Base-by-base conservation (phyloP, 306 rosid species). In the Elaeagnus macrophylla region DNA sequence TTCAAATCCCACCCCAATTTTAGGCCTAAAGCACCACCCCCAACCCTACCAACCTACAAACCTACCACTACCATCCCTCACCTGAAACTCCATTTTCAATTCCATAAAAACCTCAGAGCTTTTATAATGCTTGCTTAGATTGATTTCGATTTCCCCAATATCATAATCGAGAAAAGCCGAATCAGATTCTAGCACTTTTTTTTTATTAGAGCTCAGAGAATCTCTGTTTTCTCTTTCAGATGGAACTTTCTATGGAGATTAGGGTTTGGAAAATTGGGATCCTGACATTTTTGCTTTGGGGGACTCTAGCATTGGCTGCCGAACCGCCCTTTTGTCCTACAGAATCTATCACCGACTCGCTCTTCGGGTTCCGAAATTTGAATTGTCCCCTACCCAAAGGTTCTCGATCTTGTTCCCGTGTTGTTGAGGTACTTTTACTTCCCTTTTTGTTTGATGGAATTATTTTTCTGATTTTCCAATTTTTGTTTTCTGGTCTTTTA, bases 361-460 rank as follows among this genome's bases (percentile, higher is more conserved):
- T 86, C 66, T 67, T 76, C 14, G 75, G 77, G 61, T 77, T 79
- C 69, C 67, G 70, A 5, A 72, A 79, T 62, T 67, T 37, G 35
- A 61, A 56, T 60, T 86, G 88, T 49, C 71, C 80, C 3, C 39
- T 60, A 0, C 32, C 71, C 42, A 77, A 49, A 42, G 74, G 62
- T 55, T 39, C 49, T 74, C 62, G 70, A 64, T 81, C 75, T 68
- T 57, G 74, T 61, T 19, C 60, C 55, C 88, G 83, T 61, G 88
- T 90, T 59, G 74, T 76, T 43, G 94, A 79, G 97, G 97, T 90
- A 71, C 13, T 14, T 5, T 11, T 20, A 1, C 10, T 19, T 14
- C 25, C 6, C 0, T 0, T 11, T 37, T 14, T 39, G 3, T 40
- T 10, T 10, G 0, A 2, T 2, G 32, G 32, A 41, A 41, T 41